Conservation (phyloP, 2,329 filamentous ascomycete species). For the Exophiala lecanii-corni region DNA sequence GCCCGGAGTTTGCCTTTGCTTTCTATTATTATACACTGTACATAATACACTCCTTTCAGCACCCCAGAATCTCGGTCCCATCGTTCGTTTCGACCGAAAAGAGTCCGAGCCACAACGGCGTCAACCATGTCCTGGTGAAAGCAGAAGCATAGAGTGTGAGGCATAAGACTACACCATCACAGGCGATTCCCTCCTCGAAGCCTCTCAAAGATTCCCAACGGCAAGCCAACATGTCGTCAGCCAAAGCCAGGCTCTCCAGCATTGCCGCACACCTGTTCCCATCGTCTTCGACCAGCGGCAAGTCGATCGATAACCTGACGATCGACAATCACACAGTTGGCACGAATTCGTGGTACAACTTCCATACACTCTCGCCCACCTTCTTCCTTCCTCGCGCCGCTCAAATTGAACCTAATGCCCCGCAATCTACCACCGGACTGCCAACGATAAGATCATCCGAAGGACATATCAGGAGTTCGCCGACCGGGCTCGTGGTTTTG, state of each 20-base stretch:
- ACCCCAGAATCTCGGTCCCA: too few species aligned
- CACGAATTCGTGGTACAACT: slow-evolving; percentile 48
- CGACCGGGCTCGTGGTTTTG: slow-evolving; percentile 79
- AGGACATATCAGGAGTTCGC: slow-evolving; percentile 77
- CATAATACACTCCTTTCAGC: too few species aligned
- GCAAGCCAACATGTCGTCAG: slow-evolving; percentile 60
- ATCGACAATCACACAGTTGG: slow-evolving; percentile 41
- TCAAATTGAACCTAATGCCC: slow-evolving; percentile 78
- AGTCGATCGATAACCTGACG: slow-evolving; percentile 31
- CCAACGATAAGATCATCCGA: slow-evolving; percentile 67
- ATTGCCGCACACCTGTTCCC: slow-evolving; percentile 44
- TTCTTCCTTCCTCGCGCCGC: slow-evolving; percentile 83
- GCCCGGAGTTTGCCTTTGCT: too few species aligned
- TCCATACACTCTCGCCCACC: slow-evolving; percentile 79
- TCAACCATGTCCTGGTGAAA: too few species aligned
- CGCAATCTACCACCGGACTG: slow-evolving; percentile 80
- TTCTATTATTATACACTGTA: too few species aligned
- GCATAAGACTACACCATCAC: too few species aligned
- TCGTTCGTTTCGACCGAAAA: too few species aligned
- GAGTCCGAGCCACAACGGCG: too few species aligned
- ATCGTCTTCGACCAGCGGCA: slow-evolving; percentile 24
- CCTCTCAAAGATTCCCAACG: too few species aligned
- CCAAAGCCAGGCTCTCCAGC: slow-evolving; percentile 56
- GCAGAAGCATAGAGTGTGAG: too few species aligned
- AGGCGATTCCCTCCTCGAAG: too few species aligned